Percentiles rank a stretch among this genome's conserved stretches.
Conservation (phyloP, 768 basidiomycete genomes). For the Trametes meyenii region DNA sequence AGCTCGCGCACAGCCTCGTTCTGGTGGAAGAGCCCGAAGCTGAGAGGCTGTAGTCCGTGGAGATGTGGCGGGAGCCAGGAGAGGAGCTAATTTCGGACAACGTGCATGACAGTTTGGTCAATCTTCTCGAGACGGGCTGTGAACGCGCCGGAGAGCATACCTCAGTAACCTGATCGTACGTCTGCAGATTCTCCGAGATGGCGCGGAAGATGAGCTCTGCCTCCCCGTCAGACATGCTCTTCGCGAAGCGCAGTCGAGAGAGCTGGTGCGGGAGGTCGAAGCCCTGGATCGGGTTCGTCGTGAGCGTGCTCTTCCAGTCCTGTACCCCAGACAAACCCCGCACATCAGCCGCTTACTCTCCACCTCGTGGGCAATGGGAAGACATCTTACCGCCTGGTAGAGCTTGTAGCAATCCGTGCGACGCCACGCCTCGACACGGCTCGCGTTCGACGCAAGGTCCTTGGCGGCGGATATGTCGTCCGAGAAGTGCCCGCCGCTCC, state of each 20-base stretch:
- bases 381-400: conserved; percentile 59
- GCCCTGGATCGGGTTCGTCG: conserved; percentile 64
- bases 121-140: not conserved
- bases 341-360: conserved; percentile 8
- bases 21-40: conserved; percentile 92
- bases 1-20: conserved; percentile 72
- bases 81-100: conserved; percentile 63
- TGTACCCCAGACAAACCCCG: conserved; percentile 34
- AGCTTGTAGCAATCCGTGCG: conserved; percentile 80
- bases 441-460: conserved; percentile 76
- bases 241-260: conserved; percentile 73
- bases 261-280: conserved; percentile 90
- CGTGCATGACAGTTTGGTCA: not conserved
- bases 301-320: conserved; percentile 66
- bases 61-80: conserved; percentile 72
- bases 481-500: conserved; percentile 78
- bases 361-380: conserved; percentile 1
- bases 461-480: conserved; percentile 68
- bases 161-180: conserved; percentile 90
- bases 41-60: conserved; percentile 83
- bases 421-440: conserved; percentile 93
- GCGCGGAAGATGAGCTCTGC: conserved; percentile 73
- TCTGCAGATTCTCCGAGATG: conserved; percentile 68
- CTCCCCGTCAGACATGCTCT: conserved; percentile 73
- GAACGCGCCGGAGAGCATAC: conserved; percentile 44